Base-by-base conservation (phyloP, 2,329 filamentous ascomycete genomes). In the Colletotrichum somersetense region DNA sequence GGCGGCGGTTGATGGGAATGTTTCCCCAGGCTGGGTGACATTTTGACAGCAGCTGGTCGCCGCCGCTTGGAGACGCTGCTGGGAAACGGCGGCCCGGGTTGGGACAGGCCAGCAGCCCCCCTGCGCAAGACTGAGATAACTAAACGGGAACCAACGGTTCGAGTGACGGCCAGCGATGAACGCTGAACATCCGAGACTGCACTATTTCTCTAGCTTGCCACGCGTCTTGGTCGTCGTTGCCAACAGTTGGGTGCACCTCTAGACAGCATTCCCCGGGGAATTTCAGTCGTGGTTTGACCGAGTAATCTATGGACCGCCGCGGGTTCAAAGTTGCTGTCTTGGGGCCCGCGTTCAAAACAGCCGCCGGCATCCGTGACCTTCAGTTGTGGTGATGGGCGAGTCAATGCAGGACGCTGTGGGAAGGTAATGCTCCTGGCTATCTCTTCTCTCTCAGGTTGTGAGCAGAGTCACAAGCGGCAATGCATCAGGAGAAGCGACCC, bases 1-100 rank as follows among this genome's bases (percentile, higher is more conserved):
- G 16, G 42, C 12, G 3, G 40, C 16, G 14, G 18, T 20, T n/a
- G 5, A 40, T 48, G 33, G 20, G n/a, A 23, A 40, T 30, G 18
- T 42, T 46, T 23, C 33, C 16, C 12, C 33, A 18, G 40, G n/a
- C 33, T 55, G 20, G 8, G 38, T 42, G 35, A 48, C 35, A 64
- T 48, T 44, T 52, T 64, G 69, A 69, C 58, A 69, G 40, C 6
- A 72, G 69, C 52, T 63, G 63, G 59, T 48, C 69, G 65, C 69
- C 59, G 59, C 53, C 11, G 12, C 23, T 35, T 33, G 38, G 46
- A 38, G 40, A 71, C 16, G 30, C 61, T 46, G 42, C n/a, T 20
- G 26, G 18, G 18, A 48, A 14, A 10, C 12, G 58, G 20, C 48
- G 26, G 16, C 44, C 26, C 8, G 20, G 42, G 46, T 42, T 46